Conservation (phyloP, 768 basidiomycete species). For the Boletus edulis region DNA sequence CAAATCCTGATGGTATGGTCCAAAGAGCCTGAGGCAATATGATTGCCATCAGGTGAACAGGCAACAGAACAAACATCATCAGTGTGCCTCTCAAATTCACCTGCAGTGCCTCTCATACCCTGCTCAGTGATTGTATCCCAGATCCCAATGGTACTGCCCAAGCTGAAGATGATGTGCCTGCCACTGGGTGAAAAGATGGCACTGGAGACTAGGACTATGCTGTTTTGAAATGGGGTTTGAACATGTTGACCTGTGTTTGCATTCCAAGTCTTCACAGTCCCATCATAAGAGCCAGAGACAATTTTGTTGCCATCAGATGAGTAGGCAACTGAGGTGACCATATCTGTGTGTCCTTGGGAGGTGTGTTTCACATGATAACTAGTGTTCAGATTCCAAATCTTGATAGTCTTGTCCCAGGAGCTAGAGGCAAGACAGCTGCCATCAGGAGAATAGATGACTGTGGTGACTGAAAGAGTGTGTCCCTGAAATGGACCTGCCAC, state of each 20-base stretch:
- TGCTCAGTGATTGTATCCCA: slow-evolving; percentile 10
- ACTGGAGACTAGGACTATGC: neutral
- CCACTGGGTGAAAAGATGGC: slow-evolving; percentile 20
- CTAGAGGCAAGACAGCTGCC: slow-evolving; percentile 11
- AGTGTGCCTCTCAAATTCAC: slow-evolving; percentile 4
- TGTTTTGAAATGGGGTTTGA: neutral
- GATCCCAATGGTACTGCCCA: neutral
- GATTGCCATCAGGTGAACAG: slow-evolving; percentile 17
- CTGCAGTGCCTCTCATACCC: neutral
- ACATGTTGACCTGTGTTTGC: slow-evolving; percentile 3
- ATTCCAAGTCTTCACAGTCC: slow-evolving; percentile 8
- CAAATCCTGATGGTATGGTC: slow-evolving; percentile 9
- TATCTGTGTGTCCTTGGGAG: slow-evolving; percentile 2
- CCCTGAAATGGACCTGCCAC: slow-evolving; percentile 16
- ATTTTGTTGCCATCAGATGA: slow-evolving; percentile 16
- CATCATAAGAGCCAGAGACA: slow-evolving; percentile 11
- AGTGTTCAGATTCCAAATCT: slow-evolving; percentile 16
- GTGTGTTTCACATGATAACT: neutral
- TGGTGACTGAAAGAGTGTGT: slow-evolving; percentile 11
- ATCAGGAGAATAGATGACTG: slow-evolving; percentile 17
- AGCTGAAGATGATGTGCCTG: slow-evolving; percentile 17
- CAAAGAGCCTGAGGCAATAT: slow-evolving; percentile 4
- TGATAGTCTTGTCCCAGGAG: slow-evolving; percentile 14
- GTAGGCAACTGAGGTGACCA: slow-evolving; percentile 6
- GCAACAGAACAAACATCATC: neutral